Evolutionary conservation across 2,329 filamentous ascomycete genomes (phyloP).

Genomic region (Neofusicoccum laricinum): DNA sequence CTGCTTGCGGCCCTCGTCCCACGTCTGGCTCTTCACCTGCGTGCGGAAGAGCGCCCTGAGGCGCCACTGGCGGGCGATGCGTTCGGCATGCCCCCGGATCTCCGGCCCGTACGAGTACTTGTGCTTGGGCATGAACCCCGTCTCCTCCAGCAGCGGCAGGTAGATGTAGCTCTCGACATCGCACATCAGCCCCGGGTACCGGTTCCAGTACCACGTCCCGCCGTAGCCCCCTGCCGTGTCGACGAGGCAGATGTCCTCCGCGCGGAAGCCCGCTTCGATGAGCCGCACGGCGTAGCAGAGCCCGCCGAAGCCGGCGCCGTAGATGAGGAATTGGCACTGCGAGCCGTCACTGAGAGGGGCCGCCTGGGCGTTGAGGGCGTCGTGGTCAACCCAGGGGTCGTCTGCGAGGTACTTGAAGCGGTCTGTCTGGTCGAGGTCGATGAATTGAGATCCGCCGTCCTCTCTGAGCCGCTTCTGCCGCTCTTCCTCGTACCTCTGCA

Average conservation of each 20-base stretch:
- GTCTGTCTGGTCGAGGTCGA: slow-evolving; percentile 24
- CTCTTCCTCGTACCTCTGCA: background rate
- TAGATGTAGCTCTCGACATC: slow-evolving; percentile 23
- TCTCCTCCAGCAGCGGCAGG: slow-evolving; percentile 42
- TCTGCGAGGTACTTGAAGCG: slow-evolving; percentile 25
- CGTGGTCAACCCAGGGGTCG: slow-evolving; percentile 27
- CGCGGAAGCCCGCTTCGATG: slow-evolving; percentile 35
- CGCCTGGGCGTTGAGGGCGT: background rate
- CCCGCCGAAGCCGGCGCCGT: slow-evolving; percentile 47
- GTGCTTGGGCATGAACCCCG: slow-evolving; percentile 30
- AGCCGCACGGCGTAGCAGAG: slow-evolving; percentile 42
- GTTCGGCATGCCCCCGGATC: slow-evolving; percentile 33
- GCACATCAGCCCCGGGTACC: slow-evolving; percentile 26
- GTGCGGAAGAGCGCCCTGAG: slow-evolving; percentile 30
- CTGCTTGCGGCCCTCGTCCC: slow-evolving; percentile 43
- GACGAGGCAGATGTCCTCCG: slow-evolving; percentile 33
- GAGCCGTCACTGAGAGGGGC: background rate
- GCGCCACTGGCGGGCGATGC: slow-evolving; percentile 31
- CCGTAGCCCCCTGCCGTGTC: slow-evolving; percentile 24
- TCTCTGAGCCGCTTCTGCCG: background rate
- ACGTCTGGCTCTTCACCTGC: slow-evolving; percentile 52
- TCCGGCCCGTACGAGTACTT: slow-evolving; percentile 35
- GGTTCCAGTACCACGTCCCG: slow-evolving; percentile 30
- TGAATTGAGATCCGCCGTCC: slow-evolving; percentile 17
- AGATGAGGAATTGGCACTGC: slow-evolving; percentile 30